A percentile compares a stretch with the other conserved stretches of the same genome.
These are phyloP conservation scores for Aureobasidium pullulans DNA, from an alignment of 2,329 filamentous ascomycete species.

Conservation along the genomic window DNA sequence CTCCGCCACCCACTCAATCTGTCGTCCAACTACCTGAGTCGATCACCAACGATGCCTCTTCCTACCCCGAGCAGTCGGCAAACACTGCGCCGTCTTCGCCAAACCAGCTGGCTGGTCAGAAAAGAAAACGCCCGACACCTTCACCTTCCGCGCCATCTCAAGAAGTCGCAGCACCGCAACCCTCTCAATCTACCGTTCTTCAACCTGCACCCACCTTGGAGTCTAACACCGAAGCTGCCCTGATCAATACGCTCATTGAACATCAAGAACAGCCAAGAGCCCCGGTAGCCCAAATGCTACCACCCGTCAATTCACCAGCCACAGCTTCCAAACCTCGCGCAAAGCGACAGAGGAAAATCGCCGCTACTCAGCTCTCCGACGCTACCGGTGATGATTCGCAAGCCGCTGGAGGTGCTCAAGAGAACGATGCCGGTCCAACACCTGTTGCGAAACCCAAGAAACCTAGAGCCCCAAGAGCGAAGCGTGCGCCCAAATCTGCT, in stretches of 20 bases:
- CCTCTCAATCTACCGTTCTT: neutral
- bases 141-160: neutral
- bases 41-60: neutral
- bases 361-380: neutral
- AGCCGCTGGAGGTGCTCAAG: neutral
- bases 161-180: neutral
- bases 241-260: slow-evolving; percentile 7
- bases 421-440: neutral
- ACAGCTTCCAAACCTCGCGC: slow-evolving; percentile 1
- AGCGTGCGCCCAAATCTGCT: slow-evolving; percentile 5
- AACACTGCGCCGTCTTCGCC: neutral
- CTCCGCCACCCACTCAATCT: neutral
- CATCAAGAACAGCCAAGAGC: slow-evolving; percentile 2
- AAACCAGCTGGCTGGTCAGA: slow-evolving; percentile 8
- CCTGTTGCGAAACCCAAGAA: slow-evolving; percentile 8
- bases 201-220: neutral
- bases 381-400: neutral
- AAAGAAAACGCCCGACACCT: slow-evolving; percentile 5
- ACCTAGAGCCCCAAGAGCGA: neutral
- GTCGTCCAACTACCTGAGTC: neutral
- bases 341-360: slow-evolving; percentile 11
- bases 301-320: neutral
- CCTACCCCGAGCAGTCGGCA: neutral
- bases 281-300: slow-evolving; percentile 11
- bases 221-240: neutral